A percentile compares a stretch with the other conserved stretches of the same genome.
These are phyloP conservation scores for Paramecium octaurelia DNA, from an alignment of 73 alveolate species.

Conservation along the genomic window DNA sequence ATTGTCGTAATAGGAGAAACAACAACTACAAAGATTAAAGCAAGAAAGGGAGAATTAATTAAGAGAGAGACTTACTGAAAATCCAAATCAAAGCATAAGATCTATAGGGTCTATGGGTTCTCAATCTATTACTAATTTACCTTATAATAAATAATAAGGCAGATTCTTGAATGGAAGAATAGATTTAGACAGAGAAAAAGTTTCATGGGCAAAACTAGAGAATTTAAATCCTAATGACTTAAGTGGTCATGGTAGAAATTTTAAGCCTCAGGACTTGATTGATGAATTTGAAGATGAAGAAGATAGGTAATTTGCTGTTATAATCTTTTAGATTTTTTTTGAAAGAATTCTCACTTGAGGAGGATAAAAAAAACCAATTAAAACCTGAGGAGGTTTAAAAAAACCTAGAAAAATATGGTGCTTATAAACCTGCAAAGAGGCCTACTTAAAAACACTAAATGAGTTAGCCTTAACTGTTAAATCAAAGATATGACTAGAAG, in stretches of 20 bases:
- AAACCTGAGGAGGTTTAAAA: conserved; percentile 35
- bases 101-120: conserved; percentile 2
- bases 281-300: conserved; percentile 51
- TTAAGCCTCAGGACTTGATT: conserved; percentile 37
- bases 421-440: conserved; percentile 22
- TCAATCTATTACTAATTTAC: not conserved
- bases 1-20: not conserved
- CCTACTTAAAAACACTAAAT: conserved; percentile 1
- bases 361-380: not conserved
- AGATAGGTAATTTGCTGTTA: not conserved
- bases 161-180: conserved; percentile 47
- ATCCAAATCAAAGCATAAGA: conserved; percentile 15
- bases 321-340: not conserved
- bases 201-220: conserved; percentile 45
- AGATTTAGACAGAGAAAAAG: conserved; percentile 44
- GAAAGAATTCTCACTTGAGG: conserved; percentile 37
- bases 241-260: conserved; percentile 39
- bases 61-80: conserved; percentile 10
- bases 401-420: conserved; percentile 14
- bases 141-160: not conserved
- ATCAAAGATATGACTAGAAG: not conserved
- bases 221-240: conserved; percentile 45
- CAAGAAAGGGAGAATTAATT: not conserved
- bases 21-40: not conserved
- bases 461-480: conserved; percentile 24